Evolutionary conservation across 1,139 yeast species (phyloP).

Genomic region (Candida dubliniensis): DNA sequence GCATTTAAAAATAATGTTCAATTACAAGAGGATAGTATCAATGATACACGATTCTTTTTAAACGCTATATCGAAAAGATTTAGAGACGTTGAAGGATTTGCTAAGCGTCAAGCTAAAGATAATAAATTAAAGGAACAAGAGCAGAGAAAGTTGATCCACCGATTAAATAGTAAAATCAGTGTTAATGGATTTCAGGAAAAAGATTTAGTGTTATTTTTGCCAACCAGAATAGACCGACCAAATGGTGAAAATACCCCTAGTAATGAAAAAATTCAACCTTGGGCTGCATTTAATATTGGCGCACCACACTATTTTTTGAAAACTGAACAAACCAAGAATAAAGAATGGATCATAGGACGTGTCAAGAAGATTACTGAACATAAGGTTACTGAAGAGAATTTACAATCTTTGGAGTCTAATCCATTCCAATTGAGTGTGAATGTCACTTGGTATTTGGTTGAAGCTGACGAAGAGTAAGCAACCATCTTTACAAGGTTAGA

Average conservation of each 20-base stretch:
- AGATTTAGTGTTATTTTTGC: slow-evolving; percentile 80
- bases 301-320: slow-evolving; percentile 75
- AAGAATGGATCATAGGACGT: slow-evolving; percentile 76
- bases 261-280: slow-evolving; percentile 49
- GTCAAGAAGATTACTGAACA: slow-evolving; percentile 51
- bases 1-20: slow-evolving; percentile 42
- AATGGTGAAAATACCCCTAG: slow-evolving; percentile 9
- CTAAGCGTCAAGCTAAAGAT: slow-evolving; percentile 76
- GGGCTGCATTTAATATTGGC: slow-evolving; percentile 87
- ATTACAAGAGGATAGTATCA: slow-evolving; percentile 24
- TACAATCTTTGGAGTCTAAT: slow-evolving; percentile 31
- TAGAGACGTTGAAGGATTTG: slow-evolving; percentile 72
- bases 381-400: slow-evolving; percentile 39
- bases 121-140: slow-evolving; percentile 55
- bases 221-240: slow-evolving; percentile 58
- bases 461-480: slow-evolving; percentile 35
- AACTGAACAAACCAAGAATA: slow-evolving; percentile 21
- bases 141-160: slow-evolving; percentile 33
- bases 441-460: slow-evolving; percentile 50
- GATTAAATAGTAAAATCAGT: slow-evolving; percentile 55
- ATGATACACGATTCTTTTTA: slow-evolving; percentile 47
- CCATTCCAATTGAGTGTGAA: slow-evolving; percentile 53
- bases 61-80: slow-evolving; percentile 75
- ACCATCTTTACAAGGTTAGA: background rate
- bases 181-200: slow-evolving; percentile 64